Evolutionary conservation across 106 monocot species (phyloP).

Genomic region (Acorus calamus): DNA sequence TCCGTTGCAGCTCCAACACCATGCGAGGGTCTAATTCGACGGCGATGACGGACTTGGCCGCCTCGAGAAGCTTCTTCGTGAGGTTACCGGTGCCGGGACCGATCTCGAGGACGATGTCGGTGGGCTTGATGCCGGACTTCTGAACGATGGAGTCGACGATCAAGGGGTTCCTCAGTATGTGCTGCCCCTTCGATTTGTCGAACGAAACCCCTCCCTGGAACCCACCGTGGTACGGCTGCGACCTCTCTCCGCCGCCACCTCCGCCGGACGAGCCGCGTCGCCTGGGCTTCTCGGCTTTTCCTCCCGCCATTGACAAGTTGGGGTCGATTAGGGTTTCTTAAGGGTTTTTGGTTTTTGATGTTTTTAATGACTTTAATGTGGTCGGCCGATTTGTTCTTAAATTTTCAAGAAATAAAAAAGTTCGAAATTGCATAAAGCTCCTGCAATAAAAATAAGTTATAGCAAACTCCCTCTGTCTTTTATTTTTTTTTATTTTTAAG

Average conservation of each 20-base stretch:
- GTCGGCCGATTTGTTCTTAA: no score
- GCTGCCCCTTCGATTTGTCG: slow-evolving; percentile 96
- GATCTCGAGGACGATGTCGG: slow-evolving; percentile 92
- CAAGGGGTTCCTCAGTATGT: slow-evolving; percentile 86
- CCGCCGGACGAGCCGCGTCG: slow-evolving; percentile 8
- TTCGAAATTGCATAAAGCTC: no score
- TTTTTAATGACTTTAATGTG: no score
- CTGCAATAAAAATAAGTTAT: no score
- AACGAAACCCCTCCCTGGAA: slow-evolving; percentile 67
- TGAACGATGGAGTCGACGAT: slow-evolving; percentile 75
- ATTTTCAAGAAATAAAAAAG: no score
- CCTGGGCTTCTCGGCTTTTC: slow-evolving; percentile 58
- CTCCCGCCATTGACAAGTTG: slow-evolving; percentile 59
- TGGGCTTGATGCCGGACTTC: slow-evolving; percentile 88
- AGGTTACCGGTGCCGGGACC: slow-evolving; percentile 93
- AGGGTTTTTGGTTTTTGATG: no score
- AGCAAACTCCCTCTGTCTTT: no score
- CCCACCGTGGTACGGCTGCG: slow-evolving; percentile 9
- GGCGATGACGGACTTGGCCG: slow-evolving; percentile 77
- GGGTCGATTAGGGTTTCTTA: no score
- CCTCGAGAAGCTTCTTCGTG: slow-evolving; percentile 88
- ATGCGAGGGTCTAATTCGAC: slow-evolving; percentile 86
- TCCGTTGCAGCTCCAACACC: slow-evolving; percentile 82
- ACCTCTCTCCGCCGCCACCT: not conserved
- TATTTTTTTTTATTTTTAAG: no score